phyloP scores from a whole-genome alignment of 1,284 basidiomycete genomes.

The Phellopilus nigrolimitatus region DNA sequence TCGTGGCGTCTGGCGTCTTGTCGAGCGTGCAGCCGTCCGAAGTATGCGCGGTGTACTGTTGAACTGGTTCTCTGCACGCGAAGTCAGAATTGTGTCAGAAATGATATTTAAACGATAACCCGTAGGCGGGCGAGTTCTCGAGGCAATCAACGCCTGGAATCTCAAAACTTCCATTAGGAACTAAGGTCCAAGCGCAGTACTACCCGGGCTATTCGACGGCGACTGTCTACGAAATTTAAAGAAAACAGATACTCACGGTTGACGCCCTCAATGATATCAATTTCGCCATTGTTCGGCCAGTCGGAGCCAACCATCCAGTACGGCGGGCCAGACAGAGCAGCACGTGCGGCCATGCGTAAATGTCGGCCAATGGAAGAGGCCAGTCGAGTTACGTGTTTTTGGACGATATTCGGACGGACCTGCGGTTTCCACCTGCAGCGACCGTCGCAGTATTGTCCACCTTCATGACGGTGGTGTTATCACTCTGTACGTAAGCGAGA shows the following conservation, averaged over 20 bases:
- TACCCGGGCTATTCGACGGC: too few relatives aligned
- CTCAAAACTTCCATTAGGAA: too few relatives aligned
- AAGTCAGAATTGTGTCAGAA: slow-evolving; percentile 1
- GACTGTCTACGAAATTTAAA: background rate
- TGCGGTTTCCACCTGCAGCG: slow-evolving; percentile 47
- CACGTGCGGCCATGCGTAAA: slow-evolving; percentile 73
- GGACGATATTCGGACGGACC: slow-evolving; percentile 70
- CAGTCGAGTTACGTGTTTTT: slow-evolving; percentile 61
- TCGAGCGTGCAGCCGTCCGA: slow-evolving; percentile 51
- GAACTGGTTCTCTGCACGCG: slow-evolving; percentile 26
- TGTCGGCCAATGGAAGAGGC: slow-evolving; percentile 79
- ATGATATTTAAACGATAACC: background rate
- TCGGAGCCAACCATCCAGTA: slow-evolving; percentile 54
- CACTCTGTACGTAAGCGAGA: slow-evolving; percentile 54
- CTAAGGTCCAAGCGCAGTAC: too few relatives aligned
- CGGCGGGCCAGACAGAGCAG: slow-evolving; percentile 80
- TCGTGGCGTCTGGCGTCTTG: slow-evolving; percentile 28
- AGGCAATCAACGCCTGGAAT: too few relatives aligned
- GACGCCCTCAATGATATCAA: slow-evolving; percentile 72
- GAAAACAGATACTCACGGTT: slow-evolving; percentile 33
- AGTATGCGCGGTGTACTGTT: slow-evolving; percentile 76
- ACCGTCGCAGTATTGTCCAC: slow-evolving; percentile 58
- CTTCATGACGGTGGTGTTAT: slow-evolving; percentile 50
- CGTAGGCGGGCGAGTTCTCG: too few relatives aligned
- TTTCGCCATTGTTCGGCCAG: slow-evolving; percentile 73